Evolutionary conservation across 2,329 filamentous ascomycete species (phyloP).

Genomic region (Mycosphaerelloides madeirae): DNA sequence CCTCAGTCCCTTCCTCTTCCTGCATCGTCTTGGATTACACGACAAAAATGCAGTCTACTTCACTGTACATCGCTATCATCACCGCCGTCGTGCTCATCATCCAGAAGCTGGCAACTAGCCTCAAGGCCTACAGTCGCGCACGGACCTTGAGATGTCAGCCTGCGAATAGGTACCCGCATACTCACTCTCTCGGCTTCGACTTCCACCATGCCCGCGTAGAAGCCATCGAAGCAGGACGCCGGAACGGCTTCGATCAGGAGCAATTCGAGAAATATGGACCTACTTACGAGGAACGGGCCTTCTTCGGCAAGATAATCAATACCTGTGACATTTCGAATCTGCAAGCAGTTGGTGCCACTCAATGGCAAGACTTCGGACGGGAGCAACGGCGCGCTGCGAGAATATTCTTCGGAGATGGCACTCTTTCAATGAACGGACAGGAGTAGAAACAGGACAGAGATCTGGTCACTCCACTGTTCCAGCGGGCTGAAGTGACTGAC

Average conservation of each 20-base stretch:
- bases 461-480: slow-evolving; percentile 1
- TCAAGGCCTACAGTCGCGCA: background rate
- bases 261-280: slow-evolving; percentile 1
- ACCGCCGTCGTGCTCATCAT: background rate
- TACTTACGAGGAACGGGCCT: slow-evolving; percentile 3
- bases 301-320: background rate
- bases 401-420: slow-evolving; percentile 2
- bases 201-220: background rate
- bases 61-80: background rate
- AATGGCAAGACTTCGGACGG: slow-evolving; percentile 2
- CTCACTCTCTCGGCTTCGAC: slow-evolving; percentile 3
- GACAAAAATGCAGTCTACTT: background rate
- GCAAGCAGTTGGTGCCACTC: slow-evolving; percentile 4
- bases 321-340: background rate
- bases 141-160: background rate
- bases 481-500: slow-evolving; percentile 2
- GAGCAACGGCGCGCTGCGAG: slow-evolving; percentile 3
- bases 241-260: slow-evolving; percentile 2
- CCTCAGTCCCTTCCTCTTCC: no score
- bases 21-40: no score
- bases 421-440: slow-evolving; percentile 1
- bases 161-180: slow-evolving; percentile 2
- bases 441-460: slow-evolving; percentile 2
- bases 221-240: slow-evolving; percentile 1
- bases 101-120: background rate